Percentiles rank a stretch among this genome's conserved stretches.
These are phyloP conservation scores for Rhizophagus clarus DNA, from an alignment of 192 early-diverging fungal species.

Conservation along the genomic window DNA sequence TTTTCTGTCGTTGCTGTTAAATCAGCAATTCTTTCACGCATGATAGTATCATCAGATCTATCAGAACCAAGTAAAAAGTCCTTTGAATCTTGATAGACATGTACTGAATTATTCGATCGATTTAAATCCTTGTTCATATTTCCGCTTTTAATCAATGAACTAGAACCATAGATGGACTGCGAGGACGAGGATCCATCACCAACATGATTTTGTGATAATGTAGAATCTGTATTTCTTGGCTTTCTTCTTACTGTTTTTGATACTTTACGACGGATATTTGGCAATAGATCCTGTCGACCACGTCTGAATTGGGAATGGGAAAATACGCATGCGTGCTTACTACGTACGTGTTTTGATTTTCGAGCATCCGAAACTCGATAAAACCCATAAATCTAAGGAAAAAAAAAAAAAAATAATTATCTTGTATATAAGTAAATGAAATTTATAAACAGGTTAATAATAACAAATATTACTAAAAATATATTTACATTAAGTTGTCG, in stretches of 20 bases:
- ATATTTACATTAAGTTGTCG: constrained; percentile 49
- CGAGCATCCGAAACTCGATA: constrained; percentile 52
- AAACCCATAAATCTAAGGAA: constrained; percentile 49
- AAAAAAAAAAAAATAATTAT: neutral
- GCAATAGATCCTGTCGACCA: constrained; percentile 43
- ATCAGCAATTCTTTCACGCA: constrained; percentile 13
- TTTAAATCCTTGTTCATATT: neutral
- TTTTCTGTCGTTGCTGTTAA: constrained; percentile 15
- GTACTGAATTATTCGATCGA: neutral
- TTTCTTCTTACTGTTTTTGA: constrained; percentile 38
- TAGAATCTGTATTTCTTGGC: neutral
- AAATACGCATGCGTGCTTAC: constrained; percentile 48
- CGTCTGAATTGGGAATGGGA: constrained; percentile 48
- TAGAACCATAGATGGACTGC: neutral
- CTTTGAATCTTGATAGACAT: constrained; percentile 1
- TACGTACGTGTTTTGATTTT: constrained; percentile 50
- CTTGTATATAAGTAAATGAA: no score
- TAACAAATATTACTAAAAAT: neutral
- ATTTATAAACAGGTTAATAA: neutral
- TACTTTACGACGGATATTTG: constrained; percentile 45
- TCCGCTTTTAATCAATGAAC: neutral
- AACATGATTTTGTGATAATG: constrained; percentile 11
- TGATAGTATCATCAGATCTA: neutral
- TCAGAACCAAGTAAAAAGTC: constrained; percentile 7
- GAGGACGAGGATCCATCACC: neutral